Evolutionary conservation across 345 rosid genomes (phyloP).

Genomic region (Lepidium aucheri): DNA sequence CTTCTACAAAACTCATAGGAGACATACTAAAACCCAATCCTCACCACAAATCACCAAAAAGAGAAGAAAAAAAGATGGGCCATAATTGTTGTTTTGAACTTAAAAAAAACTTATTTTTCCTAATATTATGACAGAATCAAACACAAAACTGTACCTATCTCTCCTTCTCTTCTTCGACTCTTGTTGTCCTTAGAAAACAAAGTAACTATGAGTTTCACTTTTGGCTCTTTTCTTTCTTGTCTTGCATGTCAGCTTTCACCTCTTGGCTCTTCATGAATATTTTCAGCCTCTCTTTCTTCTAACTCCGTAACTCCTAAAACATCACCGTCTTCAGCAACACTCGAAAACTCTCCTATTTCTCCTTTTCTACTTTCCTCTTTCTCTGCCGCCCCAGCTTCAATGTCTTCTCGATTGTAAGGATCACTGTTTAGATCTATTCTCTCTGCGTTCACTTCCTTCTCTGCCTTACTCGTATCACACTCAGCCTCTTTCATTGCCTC

Average conservation of each 20-base stretch:
- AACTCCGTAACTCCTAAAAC: constrained; percentile 11
- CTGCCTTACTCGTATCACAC: constrained; percentile 24
- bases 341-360: constrained; percentile 7
- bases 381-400: constrained; percentile 10
- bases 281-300: constrained; percentile 3
- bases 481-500: constrained; percentile 20
- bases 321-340: constrained; percentile 3
- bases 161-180: not conserved
- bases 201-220: not conserved
- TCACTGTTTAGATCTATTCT: constrained; percentile 30
- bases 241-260: not conserved
- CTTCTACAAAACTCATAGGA: constrained; percentile 10
- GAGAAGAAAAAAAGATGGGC: not conserved
- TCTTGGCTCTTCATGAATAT: constrained; percentile 3
- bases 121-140: constrained; percentile 15
- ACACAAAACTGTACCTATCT: constrained; percentile 29
- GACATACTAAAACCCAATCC: not conserved
- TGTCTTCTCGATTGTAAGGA: constrained; percentile 21
- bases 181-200: not conserved
- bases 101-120: not conserved
- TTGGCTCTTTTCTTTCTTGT: not conserved
- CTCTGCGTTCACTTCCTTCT: constrained; percentile 28
- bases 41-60: not conserved
- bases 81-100: not conserved
- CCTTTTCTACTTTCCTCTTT: constrained; percentile 4